Evolutionary conservation across 805 yeast genomes (phyloP), one percentile per base, ranked within the genome.

Genomic region (Tanozyma kutaoensis): DNA sequence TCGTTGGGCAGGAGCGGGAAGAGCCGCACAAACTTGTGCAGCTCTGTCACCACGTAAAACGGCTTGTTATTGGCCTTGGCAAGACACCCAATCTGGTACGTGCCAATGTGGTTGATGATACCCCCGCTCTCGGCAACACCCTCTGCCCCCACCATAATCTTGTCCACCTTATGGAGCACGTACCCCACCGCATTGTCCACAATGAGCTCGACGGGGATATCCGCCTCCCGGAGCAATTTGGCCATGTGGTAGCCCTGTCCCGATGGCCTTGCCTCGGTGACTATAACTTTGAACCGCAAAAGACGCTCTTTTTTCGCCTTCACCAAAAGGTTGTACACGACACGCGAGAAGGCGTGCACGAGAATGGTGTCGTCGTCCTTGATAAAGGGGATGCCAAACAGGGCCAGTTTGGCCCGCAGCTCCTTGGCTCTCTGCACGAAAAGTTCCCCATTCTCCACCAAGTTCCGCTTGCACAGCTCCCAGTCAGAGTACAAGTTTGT

Each of bases 41-140:
- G 72, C 46, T 91, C 99, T 1, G 95, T 78, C 7, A 84, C 91
- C 25, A 85, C 97, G 42, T 86, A 91, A 24, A 91, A 69, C 4
- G 97, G 98, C 48, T 84, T 88, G 47, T 84, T 79, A 34, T 93
- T 80, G 32, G 78, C 74, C 40, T 80, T 77, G 3, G 97, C 95
- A 32, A 91, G 57, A 24, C 91, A 88, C 22, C 96, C 96, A 26
- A 88, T 77, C 45, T 91, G 95, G 52, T 82, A 91, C 2, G 94
- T 76, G 5, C 99, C 99, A 35, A 91, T 76, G 39, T 80, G 86
- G 52, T 91, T 91, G 39, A 91, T 88, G 25, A 93, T 84, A 19
- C 99, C 99, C 30, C 99, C 99, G 48, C 93, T 78, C 58, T 91
- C 99, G 3, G 95, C 94, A 3, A 91, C 99, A 39, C 99, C 99